phyloP scores from a whole-genome alignment of 495 filamentous ascomycete species.

The Neurospora terricola region DNA sequence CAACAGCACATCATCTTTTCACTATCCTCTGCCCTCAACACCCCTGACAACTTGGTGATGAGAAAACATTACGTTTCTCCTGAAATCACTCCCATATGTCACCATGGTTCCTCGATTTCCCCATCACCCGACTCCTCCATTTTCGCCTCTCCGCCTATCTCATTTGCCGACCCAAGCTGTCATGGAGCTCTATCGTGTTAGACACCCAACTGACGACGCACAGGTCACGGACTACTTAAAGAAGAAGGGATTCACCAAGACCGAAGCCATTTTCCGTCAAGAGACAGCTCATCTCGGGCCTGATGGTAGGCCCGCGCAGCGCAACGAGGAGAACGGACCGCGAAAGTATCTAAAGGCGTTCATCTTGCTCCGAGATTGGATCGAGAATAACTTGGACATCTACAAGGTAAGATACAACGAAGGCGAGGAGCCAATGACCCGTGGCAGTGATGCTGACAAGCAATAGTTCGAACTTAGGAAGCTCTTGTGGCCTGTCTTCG shows the following conservation, averaged over 20 bases:
- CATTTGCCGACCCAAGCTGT: background rate
- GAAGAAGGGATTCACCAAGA: constrained; percentile 90
- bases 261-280: constrained; percentile 84
- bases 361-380: constrained; percentile 65
- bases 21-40: background rate
- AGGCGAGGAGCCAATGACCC: background rate
- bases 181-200: background rate
- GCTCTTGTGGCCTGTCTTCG: constrained; percentile 84
- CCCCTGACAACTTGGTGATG: background rate
- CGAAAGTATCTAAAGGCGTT: constrained; percentile 67
- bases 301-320: constrained; percentile 60
- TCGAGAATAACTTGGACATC: constrained; percentile 80
- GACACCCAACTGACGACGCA: background rate
- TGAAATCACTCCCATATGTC: too few relatives aligned
- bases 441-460: constrained; percentile 19
- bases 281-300: constrained; percentile 69
- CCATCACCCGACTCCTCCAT: background rate
- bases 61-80: background rate
- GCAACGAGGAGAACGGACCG: constrained; percentile 57
- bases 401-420: constrained; percentile 58
- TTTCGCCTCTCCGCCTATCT: background rate
- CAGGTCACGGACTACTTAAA: constrained; percentile 93
- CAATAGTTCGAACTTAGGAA: constrained; percentile 72
- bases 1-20: background rate
- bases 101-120: background rate